Evolutionary conservation across 495 filamentous ascomycete genomes (phyloP), one percentile per base, ranked within the genome.

Genomic region (Chaetomidium leptoderma): DNA sequence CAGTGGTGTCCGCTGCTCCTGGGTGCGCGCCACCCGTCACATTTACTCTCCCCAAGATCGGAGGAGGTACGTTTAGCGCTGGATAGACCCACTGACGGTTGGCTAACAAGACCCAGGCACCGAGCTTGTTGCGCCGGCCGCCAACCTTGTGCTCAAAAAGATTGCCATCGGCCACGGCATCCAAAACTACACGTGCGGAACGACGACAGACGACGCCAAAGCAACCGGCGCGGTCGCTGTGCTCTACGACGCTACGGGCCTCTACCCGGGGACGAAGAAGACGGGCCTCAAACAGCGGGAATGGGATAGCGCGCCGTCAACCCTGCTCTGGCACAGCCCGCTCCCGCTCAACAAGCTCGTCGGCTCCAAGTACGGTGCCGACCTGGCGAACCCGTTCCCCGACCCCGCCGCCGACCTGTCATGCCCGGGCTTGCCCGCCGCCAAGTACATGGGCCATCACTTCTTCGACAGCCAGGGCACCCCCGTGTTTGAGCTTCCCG

Each of bases 101-200:
- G 3, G 43, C 65, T 68, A 57, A 72, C 55, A 48, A 4, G 7
- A 14, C 16, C 49, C 65, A 61, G 68, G 61, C 33, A 56, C 50
- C 2, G 63, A 76, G 16, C 78, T 89, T 16, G 73, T 78, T 7
- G 32, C 62, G 0, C 83, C 84, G 4, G 67, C 71, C 11, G 32
- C 70, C 11, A 70, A 69, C 53, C 59, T 82, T 35, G 70, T 66
- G 13, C 76, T 90, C 53, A 80, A 82, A 69, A 79, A 81, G 66
- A 77, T 90, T 61, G 81, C 78, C 52, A 57, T 90, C 52, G 88
- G 87, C 61, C 84, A 84, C 32, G 88, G 88, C 52, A 83, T 86
- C 59, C 88, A 91, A 63, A 91, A 91, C 75, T 91, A 91, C 75
- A 86, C 81, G 26, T 91, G 88, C 67, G 53, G 63, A 14, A 17